Evolutionary conservation across 2,329 filamentous ascomycete genomes (phyloP).

Genomic region (Exophiala aquamarina): DNA sequence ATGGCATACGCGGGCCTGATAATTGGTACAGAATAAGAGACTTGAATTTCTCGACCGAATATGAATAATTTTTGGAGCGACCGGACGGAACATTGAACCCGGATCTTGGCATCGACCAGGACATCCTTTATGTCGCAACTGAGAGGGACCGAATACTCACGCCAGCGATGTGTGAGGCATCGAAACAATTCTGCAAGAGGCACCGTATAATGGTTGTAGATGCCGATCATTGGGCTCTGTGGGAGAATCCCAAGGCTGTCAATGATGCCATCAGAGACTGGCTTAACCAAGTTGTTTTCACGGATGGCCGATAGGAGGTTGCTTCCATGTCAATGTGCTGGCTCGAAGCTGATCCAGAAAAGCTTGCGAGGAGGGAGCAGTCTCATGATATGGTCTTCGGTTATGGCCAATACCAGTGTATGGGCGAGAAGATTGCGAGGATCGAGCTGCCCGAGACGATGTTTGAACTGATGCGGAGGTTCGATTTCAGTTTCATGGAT

Average conservation of each 20-base stretch:
- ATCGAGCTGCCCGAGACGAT: too few relatives aligned
- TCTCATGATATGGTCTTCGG: constrained; percentile 33
- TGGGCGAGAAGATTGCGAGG: too few relatives aligned
- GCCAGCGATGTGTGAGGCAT: too few relatives aligned
- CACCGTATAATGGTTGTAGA: too few relatives aligned
- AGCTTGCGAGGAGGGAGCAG: constrained; percentile 30
- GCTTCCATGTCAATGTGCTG: too few relatives aligned
- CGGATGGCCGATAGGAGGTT: too few relatives aligned
- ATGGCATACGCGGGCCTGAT: constrained; percentile 73
- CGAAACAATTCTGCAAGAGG: too few relatives aligned
- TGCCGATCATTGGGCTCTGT: constrained; percentile 80
- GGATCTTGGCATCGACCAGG: too few relatives aligned
- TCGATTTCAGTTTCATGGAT: constrained; percentile 21
- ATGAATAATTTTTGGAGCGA: constrained; percentile 31
- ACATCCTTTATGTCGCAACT: too few relatives aligned
- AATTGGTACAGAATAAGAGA: constrained; percentile 84
- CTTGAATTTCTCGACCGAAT: constrained; percentile 76
- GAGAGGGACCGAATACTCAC: too few relatives aligned
- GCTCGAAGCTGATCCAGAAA: constrained; percentile 33
- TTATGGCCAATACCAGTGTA: constrained; percentile 31
- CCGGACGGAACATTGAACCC: constrained; percentile 34
- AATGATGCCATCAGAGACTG: constrained; percentile 70
- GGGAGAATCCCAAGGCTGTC: constrained; percentile 67
- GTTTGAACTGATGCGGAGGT: constrained; percentile 28
- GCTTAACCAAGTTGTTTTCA: constrained; percentile 57